phyloP scores from a whole-genome alignment of 176 grass and related monocot genomes.

The Juncus effusus region DNA sequence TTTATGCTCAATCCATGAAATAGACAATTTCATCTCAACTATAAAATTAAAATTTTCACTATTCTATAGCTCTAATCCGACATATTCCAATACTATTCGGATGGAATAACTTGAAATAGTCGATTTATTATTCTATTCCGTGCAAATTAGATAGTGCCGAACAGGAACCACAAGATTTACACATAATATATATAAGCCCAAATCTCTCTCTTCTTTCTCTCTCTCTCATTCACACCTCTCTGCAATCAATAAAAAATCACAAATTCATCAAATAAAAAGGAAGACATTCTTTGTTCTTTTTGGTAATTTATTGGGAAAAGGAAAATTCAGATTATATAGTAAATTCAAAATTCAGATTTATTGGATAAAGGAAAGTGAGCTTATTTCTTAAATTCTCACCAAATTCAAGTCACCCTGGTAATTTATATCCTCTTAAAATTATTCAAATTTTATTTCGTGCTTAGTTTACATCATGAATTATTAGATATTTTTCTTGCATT shows the following conservation, averaged over 20 bases:
- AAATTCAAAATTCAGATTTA: neutral
- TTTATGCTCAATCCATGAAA: no score
- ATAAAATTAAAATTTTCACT: no score
- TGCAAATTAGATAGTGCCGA: no score
- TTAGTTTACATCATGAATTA: no score
- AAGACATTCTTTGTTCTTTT: neutral
- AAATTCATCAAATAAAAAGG: neutral
- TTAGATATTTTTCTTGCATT: no score
- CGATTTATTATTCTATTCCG: no score
- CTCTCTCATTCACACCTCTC: neutral
- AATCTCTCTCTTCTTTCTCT: neutral
- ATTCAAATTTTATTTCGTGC: constrained; percentile 2
- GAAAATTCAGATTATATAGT: neutral
- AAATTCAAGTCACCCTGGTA: constrained; percentile 18
- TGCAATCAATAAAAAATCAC: neutral
- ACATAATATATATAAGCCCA: no score
- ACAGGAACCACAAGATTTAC: neutral
- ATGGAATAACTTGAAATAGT: no score
- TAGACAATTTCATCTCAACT: no score
- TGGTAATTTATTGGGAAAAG: neutral
- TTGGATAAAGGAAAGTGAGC: neutral
- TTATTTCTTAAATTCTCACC: constrained; percentile 20
- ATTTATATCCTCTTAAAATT: neutral
- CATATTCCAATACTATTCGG: no score
- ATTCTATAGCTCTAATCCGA: no score